phyloP scores from a whole-genome alignment of 2,329 filamentous ascomycete species.

The Sphaerulina musiva region DNA sequence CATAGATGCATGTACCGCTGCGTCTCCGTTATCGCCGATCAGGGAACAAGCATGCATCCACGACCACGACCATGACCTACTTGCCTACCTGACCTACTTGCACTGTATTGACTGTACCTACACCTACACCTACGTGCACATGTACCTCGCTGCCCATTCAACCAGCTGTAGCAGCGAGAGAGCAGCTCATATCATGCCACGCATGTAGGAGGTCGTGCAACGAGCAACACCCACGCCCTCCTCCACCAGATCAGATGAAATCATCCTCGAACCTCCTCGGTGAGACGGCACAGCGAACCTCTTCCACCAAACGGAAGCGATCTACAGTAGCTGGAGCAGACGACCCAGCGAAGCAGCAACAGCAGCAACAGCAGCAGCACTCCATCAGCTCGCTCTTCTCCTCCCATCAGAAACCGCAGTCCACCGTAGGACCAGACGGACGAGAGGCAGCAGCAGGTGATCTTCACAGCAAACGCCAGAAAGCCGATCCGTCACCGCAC shows the following conservation, averaged over 20 bases:
- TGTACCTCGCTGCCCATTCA: neutral
- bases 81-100: too few species aligned
- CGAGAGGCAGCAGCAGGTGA: slow-evolving; percentile 17
- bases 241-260: slow-evolving; percentile 21
- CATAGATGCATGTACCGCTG: too few species aligned
- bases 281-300: slow-evolving; percentile 15
- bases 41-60: too few species aligned
- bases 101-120: too few species aligned
- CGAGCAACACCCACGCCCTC: neutral
- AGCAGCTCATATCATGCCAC: neutral
- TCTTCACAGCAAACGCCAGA: slow-evolving; percentile 39
- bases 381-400: slow-evolving; percentile 44
- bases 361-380: slow-evolving; percentile 9
- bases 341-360: slow-evolving; percentile 27
- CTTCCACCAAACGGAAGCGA: slow-evolving; percentile 8
- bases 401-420: slow-evolving; percentile 25
- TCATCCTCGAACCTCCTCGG: slow-evolving; percentile 14
- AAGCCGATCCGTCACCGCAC: slow-evolving; percentile 24
- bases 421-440: slow-evolving; percentile 13
- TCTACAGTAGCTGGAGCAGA: slow-evolving; percentile 4
- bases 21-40: too few species aligned
- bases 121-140: too few species aligned
- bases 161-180: neutral
- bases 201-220: neutral
- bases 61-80: too few species aligned